Evolutionary conservation across 2,329 filamentous ascomycete genomes (phyloP).

Genomic region (Neofusicoccum sp.): DNA sequence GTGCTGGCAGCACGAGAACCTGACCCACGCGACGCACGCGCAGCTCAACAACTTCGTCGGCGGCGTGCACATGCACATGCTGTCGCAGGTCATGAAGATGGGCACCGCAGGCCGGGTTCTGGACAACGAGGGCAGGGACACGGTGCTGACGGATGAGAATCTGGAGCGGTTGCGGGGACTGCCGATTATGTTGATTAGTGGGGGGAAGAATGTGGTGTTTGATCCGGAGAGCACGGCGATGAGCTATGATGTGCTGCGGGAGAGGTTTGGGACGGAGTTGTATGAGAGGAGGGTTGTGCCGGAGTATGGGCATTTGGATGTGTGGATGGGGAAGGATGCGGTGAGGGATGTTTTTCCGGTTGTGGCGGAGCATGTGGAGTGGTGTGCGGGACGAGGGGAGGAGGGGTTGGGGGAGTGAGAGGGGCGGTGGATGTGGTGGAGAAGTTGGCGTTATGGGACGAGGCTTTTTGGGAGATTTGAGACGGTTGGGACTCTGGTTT

Average conservation of each 20-base stretch:
- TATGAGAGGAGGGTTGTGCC: slow-evolving; percentile 56
- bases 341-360: slow-evolving; percentile 3
- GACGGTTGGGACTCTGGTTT: too few species aligned
- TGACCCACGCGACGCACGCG: slow-evolving; percentile 64
- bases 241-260: slow-evolving; percentile 54
- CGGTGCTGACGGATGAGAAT: slow-evolving; percentile 19
- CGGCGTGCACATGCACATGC: slow-evolving; percentile 60
- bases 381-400: background rate
- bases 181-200: slow-evolving; percentile 21
- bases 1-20: slow-evolving; percentile 62
- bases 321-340: slow-evolving; percentile 7
- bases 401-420: too few species aligned
- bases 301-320: slow-evolving; percentile 24
- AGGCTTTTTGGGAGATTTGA: too few species aligned
- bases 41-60: slow-evolving; percentile 62
- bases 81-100: slow-evolving; percentile 58
- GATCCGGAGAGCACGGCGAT: slow-evolving; percentile 54
- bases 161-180: slow-evolving; percentile 20
- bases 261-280: slow-evolving; percentile 49
- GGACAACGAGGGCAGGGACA: slow-evolving; percentile 4
- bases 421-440: too few species aligned
- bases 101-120: slow-evolving; percentile 33
- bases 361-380: background rate
- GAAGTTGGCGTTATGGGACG: too few species aligned
- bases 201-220: slow-evolving; percentile 51